Evolutionary conservation across 805 yeast species (phyloP).

Genomic region (Zygoascus flipseniorum): DNA sequence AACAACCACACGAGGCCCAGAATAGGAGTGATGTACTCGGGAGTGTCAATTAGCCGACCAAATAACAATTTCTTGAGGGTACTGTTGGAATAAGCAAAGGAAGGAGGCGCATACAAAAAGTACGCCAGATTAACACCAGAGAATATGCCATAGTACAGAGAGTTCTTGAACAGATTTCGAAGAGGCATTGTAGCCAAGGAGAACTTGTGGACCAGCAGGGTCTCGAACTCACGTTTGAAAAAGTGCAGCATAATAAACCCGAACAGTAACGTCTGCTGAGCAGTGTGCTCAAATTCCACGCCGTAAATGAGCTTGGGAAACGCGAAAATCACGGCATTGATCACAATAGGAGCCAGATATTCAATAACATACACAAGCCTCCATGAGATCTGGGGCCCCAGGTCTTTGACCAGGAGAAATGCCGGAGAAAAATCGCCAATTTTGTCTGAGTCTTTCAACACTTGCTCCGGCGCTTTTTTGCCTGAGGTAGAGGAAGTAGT

Average conservation of each 20-base stretch:
- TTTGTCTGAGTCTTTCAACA: conserved; percentile 38
- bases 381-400: conserved; percentile 93
- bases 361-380: conserved; percentile 81
- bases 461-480: conserved; percentile 29
- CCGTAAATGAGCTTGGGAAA: conserved; percentile 32
- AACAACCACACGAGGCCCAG: conserved; percentile 27
- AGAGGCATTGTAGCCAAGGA: conserved; percentile 90
- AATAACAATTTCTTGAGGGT: conserved; percentile 16
- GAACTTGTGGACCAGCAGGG: conserved; percentile 74
- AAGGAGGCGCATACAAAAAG: conserved; percentile 39
- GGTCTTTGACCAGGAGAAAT: conserved; percentile 64
- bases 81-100: conserved; percentile 18
- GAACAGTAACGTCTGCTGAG: conserved; percentile 47
- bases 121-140: conserved; percentile 57
- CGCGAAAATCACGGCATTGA: conserved; percentile 64
- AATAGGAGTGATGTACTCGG: conserved; percentile 7
- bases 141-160: conserved; percentile 86
- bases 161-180: conserved; percentile 78
- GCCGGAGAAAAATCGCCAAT: conserved; percentile 34
- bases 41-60: conserved; percentile 12
- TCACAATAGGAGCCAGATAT: conserved; percentile 79
- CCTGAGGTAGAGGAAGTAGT: conserved; percentile 25
- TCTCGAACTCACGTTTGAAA: conserved; percentile 81
- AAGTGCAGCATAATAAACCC: conserved; percentile 64
- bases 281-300: conserved; percentile 32